Evolutionary conservation across 2,329 filamentous ascomycete genomes (phyloP), one percentile per base, ranked within the genome.

Genomic region (Sporothrix schenckii): DNA sequence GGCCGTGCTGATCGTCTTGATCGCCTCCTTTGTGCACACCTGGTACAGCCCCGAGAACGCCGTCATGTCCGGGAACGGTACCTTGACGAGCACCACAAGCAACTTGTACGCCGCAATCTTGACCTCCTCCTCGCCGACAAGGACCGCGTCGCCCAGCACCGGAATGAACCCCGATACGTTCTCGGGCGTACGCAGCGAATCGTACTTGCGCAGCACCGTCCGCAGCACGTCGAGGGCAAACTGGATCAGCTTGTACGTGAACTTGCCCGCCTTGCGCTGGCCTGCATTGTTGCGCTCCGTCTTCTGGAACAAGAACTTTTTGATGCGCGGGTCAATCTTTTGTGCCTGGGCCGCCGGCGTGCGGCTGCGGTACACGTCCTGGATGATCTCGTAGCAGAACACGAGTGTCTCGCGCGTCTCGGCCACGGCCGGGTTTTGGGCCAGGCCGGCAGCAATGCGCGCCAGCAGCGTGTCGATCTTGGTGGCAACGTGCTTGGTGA

Each of bases 381-480:
- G 92, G 53, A 98, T 92, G 61, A 98, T 87, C 79, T 98, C 93
- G 78, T 97, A 98, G 78, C 94, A 97, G 79, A 99, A 97, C 0
- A 97, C 83, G n/a, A 99, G 82, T 53, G 94, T 89, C 74, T 97
- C 92, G 65, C 91, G 89, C 75, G 89, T 92, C 73, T 91, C 89
- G 0, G 92, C 90, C 13, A 71, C 69, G 0, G 89, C 90, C 3
- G 91, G 85, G 75, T 99, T 99, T 73, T 92, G 90, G 39, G 96
- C 80, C 4, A 99, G 84, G 44, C 95, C 96, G 9, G 91, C 86
- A 1, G 92, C 90, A 68, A 99, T 91, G 68, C 95, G 89, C 66
- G 90, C 87, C 70, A 99, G 85, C 24, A 99, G 83, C 70, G 96
- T 91, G 77, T 99, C 95, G 69, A 97, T 91, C 81, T 98, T 97